Conservation (phyloP, 2,329 filamentous ascomycete genomes). For the Magnaporthales sp. region DNA sequence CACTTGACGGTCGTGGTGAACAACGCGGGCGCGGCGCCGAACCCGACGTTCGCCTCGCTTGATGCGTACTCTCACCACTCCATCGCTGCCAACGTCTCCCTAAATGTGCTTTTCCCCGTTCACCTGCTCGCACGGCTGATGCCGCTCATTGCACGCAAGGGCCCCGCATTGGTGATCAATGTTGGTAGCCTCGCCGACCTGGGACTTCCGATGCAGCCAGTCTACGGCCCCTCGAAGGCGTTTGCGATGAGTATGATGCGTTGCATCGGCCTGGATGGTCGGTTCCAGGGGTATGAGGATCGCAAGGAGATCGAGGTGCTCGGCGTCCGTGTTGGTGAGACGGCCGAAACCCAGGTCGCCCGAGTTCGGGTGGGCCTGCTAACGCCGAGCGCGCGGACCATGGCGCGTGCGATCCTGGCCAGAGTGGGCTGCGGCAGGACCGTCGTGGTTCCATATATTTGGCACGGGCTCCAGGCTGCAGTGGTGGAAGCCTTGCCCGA, state of each 20-base stretch:
- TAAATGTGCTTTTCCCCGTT: slow-evolving; percentile 40
- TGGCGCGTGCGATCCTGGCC: slow-evolving; percentile 14
- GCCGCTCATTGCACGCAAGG: slow-evolving; percentile 28
- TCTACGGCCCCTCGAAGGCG: slow-evolving; percentile 21
- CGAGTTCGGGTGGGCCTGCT: slow-evolving; percentile 8
- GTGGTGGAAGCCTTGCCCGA: slow-evolving; percentile 8
- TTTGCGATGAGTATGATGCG: slow-evolving; percentile 11
- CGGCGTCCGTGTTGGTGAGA: slow-evolving; percentile 12
- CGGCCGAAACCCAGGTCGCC: slow-evolving; percentile 12
- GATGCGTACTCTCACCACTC: slow-evolving; percentile 24
- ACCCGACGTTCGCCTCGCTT: slow-evolving; percentile 22
- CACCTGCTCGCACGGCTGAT: slow-evolving; percentile 37
- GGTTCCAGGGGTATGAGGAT: slow-evolving; percentile 4
- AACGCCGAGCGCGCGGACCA: slow-evolving; percentile 10
- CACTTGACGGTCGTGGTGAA: slow-evolving; percentile 46
- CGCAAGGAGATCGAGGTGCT: slow-evolving; percentile 14
- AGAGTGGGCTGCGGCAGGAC: slow-evolving; percentile 14
- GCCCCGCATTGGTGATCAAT: slow-evolving; percentile 39
- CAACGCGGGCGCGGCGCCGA: slow-evolving; percentile 39
- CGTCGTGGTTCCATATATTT: slow-evolving; percentile 12
- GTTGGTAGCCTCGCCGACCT: slow-evolving; percentile 35
- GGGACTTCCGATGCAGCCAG: slow-evolving; percentile 35
- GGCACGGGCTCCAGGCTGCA: slow-evolving; percentile 11
- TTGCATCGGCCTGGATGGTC: slow-evolving; percentile 10
- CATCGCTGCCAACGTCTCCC: slow-evolving; percentile 31